phyloP scores from a whole-genome alignment of 1,284 basidiomycete species.

The Sphaerobolus stellatus region DNA sequence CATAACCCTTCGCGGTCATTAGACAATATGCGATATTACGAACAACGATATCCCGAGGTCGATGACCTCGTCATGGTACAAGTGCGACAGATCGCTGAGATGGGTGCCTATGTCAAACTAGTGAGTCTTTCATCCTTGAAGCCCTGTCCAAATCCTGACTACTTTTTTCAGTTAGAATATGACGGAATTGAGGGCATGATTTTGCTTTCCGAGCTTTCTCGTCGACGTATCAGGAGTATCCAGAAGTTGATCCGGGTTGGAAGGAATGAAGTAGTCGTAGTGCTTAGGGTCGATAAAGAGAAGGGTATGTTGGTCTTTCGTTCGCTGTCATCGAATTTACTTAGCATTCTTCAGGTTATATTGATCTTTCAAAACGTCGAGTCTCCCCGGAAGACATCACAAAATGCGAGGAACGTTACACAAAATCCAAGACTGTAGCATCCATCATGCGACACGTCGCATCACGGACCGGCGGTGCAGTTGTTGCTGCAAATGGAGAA shows the following conservation, averaged over 20 bases:
- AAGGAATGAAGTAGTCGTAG: constrained; percentile 98
- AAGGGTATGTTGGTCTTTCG: constrained; percentile 66
- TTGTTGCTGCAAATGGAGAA: constrained; percentile 27
- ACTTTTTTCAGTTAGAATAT: constrained; percentile 79
- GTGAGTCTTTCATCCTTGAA: constrained; percentile 48
- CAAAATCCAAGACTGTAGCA: constrained; percentile 95
- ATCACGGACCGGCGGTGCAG: constrained; percentile 47
- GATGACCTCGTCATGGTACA: constrained; percentile 99
- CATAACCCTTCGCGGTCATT: too few relatives aligned
- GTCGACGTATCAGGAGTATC: constrained; percentile 95
- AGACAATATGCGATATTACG: constrained; percentile 73
- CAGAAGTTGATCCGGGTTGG: constrained; percentile 98
- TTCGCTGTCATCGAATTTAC: not conserved
- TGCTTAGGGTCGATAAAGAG: constrained; percentile 97
- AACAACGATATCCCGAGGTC: constrained; percentile 81
- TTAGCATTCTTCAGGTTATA: constrained; percentile 72
- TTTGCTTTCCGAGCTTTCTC: constrained; percentile 92
- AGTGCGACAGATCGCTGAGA: constrained; percentile 98
- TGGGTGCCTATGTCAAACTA: constrained; percentile 99
- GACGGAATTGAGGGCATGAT: constrained; percentile 99
- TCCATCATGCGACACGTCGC: constrained; percentile 95
- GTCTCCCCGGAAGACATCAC: constrained; percentile 99
- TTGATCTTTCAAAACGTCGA: constrained; percentile 97
- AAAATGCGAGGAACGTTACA: constrained; percentile 98
- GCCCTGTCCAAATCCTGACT: not conserved